Evolutionary conservation across 495 filamentous ascomycete species (phyloP).

Genomic region (Lasiosphaeria ovina): DNA sequence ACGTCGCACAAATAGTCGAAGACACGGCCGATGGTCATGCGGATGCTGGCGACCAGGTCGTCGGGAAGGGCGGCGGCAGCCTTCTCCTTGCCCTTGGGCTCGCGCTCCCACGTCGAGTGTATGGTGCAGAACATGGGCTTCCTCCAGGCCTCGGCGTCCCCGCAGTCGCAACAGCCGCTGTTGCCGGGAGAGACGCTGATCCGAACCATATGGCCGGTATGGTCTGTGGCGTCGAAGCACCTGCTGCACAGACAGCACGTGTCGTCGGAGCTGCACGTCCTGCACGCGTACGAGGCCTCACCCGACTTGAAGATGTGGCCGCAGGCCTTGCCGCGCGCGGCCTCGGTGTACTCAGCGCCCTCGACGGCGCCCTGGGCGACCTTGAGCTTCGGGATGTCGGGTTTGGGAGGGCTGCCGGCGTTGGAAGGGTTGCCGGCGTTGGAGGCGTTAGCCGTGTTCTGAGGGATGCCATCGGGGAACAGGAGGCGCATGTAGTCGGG

Average conservation of each 20-base stretch:
- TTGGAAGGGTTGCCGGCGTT: constrained; percentile 3
- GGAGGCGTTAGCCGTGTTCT: no score
- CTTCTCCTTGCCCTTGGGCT: constrained; percentile 64
- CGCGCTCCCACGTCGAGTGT: constrained; percentile 64
- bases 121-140: constrained; percentile 88
- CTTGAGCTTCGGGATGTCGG: constrained; percentile 67
- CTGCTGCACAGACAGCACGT: constrained; percentile 83
- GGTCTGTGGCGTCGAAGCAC: constrained; percentile 94
- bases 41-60: constrained; percentile 71
- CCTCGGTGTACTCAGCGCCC: constrained; percentile 91
- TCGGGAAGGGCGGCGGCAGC: constrained; percentile 58
- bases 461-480: constrained; percentile 66
- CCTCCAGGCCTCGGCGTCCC: constrained; percentile 90
- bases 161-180: constrained; percentile 95
- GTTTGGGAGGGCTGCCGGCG: constrained; percentile 40
- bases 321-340: constrained; percentile 90
- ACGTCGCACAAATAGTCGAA: constrained; percentile 97
- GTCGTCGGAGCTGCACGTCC: constrained; percentile 85
- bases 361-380: constrained; percentile 88
- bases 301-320: constrained; percentile 93
- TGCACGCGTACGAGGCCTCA: constrained; percentile 90
- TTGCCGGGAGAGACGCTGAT: constrained; percentile 84
- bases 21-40: constrained; percentile 77
- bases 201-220: constrained; percentile 87
- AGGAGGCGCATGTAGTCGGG: constrained; percentile 69